Evolutionary conservation across 2,329 filamentous ascomycete genomes (phyloP).

Genomic region (Beauveria caledonica): DNA sequence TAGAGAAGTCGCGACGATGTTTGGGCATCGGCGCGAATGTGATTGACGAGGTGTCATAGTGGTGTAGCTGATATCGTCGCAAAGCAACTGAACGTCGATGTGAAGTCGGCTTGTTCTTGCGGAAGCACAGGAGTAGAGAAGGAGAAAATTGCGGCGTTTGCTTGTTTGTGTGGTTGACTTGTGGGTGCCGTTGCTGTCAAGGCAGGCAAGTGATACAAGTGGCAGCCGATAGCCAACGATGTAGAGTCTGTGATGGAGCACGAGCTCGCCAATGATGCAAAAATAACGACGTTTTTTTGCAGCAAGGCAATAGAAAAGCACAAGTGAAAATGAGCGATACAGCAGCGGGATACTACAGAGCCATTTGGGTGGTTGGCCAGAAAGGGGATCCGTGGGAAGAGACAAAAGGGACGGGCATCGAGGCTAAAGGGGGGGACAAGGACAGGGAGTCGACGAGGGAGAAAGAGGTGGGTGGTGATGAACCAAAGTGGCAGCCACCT

Average conservation of each 20-base stretch:
- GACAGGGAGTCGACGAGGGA: not conserved
- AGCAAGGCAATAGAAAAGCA: not conserved
- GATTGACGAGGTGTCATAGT: not conserved
- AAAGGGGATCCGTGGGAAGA: not conserved
- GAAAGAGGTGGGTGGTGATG: conserved; percentile 2
- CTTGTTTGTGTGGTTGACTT: not conserved
- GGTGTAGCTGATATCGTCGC: not conserved
- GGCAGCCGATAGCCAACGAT: not conserved
- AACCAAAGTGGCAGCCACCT: not conserved
- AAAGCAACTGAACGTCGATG: not conserved
- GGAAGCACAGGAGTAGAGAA: not conserved
- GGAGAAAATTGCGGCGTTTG: not conserved
- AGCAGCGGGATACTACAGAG: conserved; percentile 5
- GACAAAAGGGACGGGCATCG: not conserved
- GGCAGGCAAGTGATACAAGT: not conserved
- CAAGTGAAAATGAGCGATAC: not conserved
- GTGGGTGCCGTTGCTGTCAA: not conserved
- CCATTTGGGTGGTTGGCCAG: not conserved
- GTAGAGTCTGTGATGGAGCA: not conserved
- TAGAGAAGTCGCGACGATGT: not conserved
- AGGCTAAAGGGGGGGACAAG: not conserved
- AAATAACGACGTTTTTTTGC: not conserved
- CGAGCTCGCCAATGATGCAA: not conserved
- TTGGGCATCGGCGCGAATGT: not conserved
- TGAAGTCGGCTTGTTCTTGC: not conserved